These are phyloP conservation scores for Botrytis cinerea DNA, from an alignment of 2,329 filamentous ascomycete species.

Conservation along the genomic window DNA sequence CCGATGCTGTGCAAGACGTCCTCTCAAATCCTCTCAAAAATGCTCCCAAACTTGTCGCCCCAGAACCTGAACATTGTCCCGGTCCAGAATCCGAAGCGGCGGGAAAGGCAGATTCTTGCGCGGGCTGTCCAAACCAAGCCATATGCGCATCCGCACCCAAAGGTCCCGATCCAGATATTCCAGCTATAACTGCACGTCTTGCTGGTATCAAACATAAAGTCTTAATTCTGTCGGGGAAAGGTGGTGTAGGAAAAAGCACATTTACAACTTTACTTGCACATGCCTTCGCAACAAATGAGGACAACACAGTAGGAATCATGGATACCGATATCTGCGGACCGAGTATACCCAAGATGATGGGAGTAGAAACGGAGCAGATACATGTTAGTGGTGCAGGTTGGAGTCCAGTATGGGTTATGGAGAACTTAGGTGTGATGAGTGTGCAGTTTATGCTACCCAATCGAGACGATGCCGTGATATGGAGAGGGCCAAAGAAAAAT, in stretches of 20 bases:
- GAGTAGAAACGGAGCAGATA: conserved; percentile 89
- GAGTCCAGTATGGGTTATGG: conserved; percentile 93
- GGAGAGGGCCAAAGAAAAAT: conserved; percentile 98
- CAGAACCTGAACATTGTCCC: conserved; percentile 95
- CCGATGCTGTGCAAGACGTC: conserved; percentile 66
- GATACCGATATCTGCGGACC: conserved; percentile 98
- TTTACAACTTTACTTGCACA: conserved; percentile 87
- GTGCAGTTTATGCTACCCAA: conserved; percentile 98
- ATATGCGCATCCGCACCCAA: conserved; percentile 95
- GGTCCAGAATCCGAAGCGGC: conserved; percentile 78
- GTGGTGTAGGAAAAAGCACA: conserved; percentile 94
- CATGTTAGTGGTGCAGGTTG: conserved; percentile 87
- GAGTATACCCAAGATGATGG: conserved; percentile 98
- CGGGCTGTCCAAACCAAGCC: conserved; percentile 90
- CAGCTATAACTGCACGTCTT: conserved; percentile 81
- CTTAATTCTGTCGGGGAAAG: conserved; percentile 87
- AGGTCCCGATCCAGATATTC: conserved; percentile 92
- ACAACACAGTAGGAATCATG: conserved; percentile 87
- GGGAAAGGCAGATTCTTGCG: conserved; percentile 78
- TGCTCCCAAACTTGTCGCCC: conserved; percentile 84
- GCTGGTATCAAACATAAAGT: conserved; percentile 86
- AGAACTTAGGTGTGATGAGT: conserved; percentile 94
- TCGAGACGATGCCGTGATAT: conserved; percentile 92
- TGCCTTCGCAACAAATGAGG: conserved; percentile 80
- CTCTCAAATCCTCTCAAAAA: conserved; percentile 74